Evolutionary conservation across 192 early-diverging fungal genomes (phyloP).

Genomic region (Spizellomyces sp.): DNA sequence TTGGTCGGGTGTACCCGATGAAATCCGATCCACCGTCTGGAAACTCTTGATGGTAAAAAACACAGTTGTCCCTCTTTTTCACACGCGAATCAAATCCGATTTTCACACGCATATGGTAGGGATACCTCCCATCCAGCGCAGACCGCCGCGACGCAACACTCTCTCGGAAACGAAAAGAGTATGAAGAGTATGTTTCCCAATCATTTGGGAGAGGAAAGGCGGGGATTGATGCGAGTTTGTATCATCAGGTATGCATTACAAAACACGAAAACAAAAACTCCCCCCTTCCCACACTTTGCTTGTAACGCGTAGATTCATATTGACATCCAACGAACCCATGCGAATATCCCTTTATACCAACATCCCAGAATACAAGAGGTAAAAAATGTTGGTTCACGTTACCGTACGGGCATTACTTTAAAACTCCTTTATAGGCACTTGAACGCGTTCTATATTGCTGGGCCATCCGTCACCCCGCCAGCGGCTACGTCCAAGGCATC

Average conservation of each 20-base stretch:
- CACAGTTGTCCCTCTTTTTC: no score
- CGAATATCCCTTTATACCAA: constrained; percentile 85
- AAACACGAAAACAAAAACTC: no score
- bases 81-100: not conserved
- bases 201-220: constrained; percentile 80
- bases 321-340: constrained; percentile 90
- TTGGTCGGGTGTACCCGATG: constrained; percentile 92
- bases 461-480: constrained; percentile 98
- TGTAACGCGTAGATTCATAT: constrained; percentile 80
- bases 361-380: constrained; percentile 78
- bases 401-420: not conserved
- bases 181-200: constrained; percentile 80
- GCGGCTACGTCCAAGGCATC: constrained; percentile 98
- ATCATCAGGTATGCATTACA: constrained; percentile 76
- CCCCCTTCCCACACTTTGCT: no score
- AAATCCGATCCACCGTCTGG: constrained; percentile 88
- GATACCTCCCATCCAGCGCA: constrained; percentile 89
- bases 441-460: constrained; percentile 95
- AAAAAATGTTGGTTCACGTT: not conserved
- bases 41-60: constrained; percentile 80
- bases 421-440: constrained; percentile 61
- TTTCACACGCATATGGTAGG: constrained; percentile 41
- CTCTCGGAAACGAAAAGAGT: constrained; percentile 89
- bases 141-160: constrained; percentile 80
- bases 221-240: constrained; percentile 80